phyloP scores from a whole-genome alignment of 192 early-diverging fungal species.

The Coemansia sp. region DNA sequence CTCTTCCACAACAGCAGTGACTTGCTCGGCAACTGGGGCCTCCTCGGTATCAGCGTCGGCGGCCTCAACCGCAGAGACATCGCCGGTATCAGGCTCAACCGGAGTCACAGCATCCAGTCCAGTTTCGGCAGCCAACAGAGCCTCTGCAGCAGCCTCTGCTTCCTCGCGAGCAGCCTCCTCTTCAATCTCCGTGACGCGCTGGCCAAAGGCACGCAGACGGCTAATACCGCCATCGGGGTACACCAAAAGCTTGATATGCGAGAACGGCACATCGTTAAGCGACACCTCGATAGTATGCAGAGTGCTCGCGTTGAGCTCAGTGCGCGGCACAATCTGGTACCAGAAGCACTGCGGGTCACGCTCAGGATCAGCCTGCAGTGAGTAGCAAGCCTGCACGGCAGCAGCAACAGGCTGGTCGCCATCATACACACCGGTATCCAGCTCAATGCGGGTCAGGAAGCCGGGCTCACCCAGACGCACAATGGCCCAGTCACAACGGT shows the following conservation, averaged over 20 bases:
- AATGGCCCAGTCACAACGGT: slow-evolving; percentile 70
- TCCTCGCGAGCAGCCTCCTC: slow-evolving; percentile 43
- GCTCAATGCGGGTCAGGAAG: slow-evolving; percentile 66
- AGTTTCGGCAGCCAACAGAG: slow-evolving; percentile 29
- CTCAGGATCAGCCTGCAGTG: slow-evolving; percentile 48
- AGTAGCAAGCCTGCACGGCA: slow-evolving; percentile 64
- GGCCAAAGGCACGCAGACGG: slow-evolving; percentile 75
- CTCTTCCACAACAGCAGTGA: slow-evolving; percentile 8
- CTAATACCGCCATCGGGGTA: slow-evolving; percentile 83
- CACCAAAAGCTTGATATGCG: slow-evolving; percentile 64
- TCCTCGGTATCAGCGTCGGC: slow-evolving; percentile 1
- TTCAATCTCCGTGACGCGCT: slow-evolving; percentile 50
- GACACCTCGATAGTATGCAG: slow-evolving; percentile 65
- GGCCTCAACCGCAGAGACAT: background rate
- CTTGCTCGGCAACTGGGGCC: slow-evolving; percentile 1
- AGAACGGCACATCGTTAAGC: slow-evolving; percentile 58
- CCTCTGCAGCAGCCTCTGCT: slow-evolving; percentile 46
- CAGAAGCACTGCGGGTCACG: slow-evolving; percentile 55
- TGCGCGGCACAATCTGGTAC: slow-evolving; percentile 58
- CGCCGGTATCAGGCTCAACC: slow-evolving; percentile 1
- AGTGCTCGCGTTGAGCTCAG: slow-evolving; percentile 35
- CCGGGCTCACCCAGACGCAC: slow-evolving; percentile 71
- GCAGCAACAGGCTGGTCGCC: slow-evolving; percentile 81
- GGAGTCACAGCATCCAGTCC: slow-evolving; percentile 23
- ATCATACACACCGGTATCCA: slow-evolving; percentile 83